A percentile compares a stretch with the other conserved stretches of the same genome.
Evolutionary conservation across 108 stramenopile species (phyloP).

Genomic region (Cylindrotheca closterium): DNA sequence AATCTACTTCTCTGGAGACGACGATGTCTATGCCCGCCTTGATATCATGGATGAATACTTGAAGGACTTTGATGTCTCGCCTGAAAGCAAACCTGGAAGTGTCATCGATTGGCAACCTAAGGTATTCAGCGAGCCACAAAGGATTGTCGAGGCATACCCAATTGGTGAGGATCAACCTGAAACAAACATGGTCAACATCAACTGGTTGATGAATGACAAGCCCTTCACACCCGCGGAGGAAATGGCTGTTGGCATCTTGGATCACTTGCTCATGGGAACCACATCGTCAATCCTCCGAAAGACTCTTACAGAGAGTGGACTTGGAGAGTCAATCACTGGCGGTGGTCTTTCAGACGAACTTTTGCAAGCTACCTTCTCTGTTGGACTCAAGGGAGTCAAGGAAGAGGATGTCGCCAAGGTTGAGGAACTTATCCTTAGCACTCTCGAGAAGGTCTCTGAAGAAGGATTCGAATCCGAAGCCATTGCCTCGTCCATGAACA

Average conservation of each 20-base stretch:
- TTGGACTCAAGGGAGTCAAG: slow-evolving; percentile 90
- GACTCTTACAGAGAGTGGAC: slow-evolving; percentile 88
- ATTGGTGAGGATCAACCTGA: slow-evolving; percentile 71
- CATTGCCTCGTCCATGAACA: slow-evolving; percentile 91
- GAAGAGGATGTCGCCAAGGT: slow-evolving; percentile 76
- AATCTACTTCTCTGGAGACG: slow-evolving; percentile 95
- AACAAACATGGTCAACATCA: slow-evolving; percentile 86
- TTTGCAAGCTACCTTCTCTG: slow-evolving; percentile 90
- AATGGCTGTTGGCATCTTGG: slow-evolving; percentile 81
- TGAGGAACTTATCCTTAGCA: slow-evolving; percentile 78
- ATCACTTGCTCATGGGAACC: slow-evolving; percentile 95
- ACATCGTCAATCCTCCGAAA: slow-evolving; percentile 85
- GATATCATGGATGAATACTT: slow-evolving; percentile 94
- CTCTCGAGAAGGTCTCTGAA: slow-evolving; percentile 72
- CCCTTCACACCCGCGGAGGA: slow-evolving; percentile 80
- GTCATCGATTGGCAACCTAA: slow-evolving; percentile 73
- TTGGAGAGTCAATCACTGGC: slow-evolving; percentile 91
- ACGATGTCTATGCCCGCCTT: slow-evolving; percentile 84
- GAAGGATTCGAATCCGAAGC: slow-evolving; percentile 92
- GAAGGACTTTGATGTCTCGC: slow-evolving; percentile 74
- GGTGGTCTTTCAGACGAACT: slow-evolving; percentile 93
- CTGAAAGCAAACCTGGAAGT: slow-evolving; percentile 66
- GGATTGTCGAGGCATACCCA: slow-evolving; percentile 56
- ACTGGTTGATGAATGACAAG: slow-evolving; percentile 94
- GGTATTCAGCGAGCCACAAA: slow-evolving; percentile 57